phyloP scores from a whole-genome alignment of 129 eudicot species.

The Rutidosis leptorrhynchoides region DNA sequence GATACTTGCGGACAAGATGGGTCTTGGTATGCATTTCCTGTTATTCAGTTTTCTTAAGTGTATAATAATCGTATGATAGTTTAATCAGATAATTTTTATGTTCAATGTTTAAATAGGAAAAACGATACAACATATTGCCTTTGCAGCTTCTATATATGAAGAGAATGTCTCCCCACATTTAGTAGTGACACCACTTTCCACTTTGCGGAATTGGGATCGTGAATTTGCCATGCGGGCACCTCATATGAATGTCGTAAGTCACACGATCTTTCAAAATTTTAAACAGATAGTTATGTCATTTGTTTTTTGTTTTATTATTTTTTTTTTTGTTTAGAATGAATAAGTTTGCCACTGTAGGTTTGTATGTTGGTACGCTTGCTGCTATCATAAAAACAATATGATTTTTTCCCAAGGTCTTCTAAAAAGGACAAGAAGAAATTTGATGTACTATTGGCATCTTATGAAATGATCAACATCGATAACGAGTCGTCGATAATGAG shows the following conservation, averaged over 20 bases:
- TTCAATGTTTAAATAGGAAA: conserved; percentile 74
- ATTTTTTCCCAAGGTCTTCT: conserved; percentile 66
- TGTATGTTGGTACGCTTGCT: conserved; percentile 87
- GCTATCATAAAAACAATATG: conserved; percentile 72
- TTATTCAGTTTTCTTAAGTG: neutral
- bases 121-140: conserved; percentile 94
- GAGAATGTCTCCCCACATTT: conserved; percentile 61
- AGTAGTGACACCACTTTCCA: conserved; percentile 96
- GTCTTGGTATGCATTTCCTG: conserved; percentile 43
- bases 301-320: conserved; percentile 3
- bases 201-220: conserved; percentile 97
- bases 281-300: neutral
- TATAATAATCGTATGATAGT: too few relatives aligned
- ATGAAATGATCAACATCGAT: conserved; percentile 93
- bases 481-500: conserved; percentile 64
- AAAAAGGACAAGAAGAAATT: conserved; percentile 79
- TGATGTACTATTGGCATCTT: conserved; percentile 88
- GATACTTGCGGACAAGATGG: too few relatives aligned
- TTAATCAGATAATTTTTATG: too few relatives aligned
- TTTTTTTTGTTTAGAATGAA: too few relatives aligned
- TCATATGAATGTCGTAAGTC: too few relatives aligned
- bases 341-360: conserved; percentile 47
- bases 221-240: conserved; percentile 92
- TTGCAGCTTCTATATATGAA: conserved; percentile 77
- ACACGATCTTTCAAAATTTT: conserved; percentile 11